These are phyloP conservation scores for Ramaria rubella DNA, from an alignment of 768 basidiomycete species.

Conservation along the genomic window DNA sequence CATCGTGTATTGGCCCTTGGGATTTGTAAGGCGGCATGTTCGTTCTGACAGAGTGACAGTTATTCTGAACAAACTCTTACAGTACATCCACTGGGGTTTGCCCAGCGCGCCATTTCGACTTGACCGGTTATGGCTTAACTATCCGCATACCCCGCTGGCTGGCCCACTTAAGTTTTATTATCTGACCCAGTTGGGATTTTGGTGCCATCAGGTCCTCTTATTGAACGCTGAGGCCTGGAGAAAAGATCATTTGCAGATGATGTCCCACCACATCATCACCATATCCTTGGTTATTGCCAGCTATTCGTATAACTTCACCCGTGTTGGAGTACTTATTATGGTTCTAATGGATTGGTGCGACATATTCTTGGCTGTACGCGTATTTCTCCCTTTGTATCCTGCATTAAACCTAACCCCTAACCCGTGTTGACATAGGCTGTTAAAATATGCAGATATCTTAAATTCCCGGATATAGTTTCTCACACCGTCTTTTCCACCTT, in stretches of 20 bases:
- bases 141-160: constrained; percentile 80
- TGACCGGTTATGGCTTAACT: constrained; percentile 63
- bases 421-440: constrained; percentile 49
- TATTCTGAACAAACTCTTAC: constrained; percentile 11
- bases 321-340: constrained; percentile 85
- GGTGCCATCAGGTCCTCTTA: constrained; percentile 85
- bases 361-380: constrained; percentile 84
- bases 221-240: constrained; percentile 88
- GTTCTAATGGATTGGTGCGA: constrained; percentile 93
- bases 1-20: constrained; percentile 64
- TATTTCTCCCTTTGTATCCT: constrained; percentile 18
- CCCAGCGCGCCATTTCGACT: constrained; percentile 63
- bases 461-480: constrained; percentile 49
- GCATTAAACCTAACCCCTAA: not conserved
- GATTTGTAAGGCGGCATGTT: constrained; percentile 62
- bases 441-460: constrained; percentile 91
- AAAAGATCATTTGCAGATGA: constrained; percentile 95
- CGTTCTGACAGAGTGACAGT: constrained; percentile 9
- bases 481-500: constrained; percentile 77
- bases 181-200: constrained; percentile 79
- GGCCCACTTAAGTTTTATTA: constrained; percentile 86
- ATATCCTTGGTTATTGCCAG: constrained; percentile 67
- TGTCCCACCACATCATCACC: constrained; percentile 91
- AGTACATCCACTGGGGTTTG: constrained; percentile 78
- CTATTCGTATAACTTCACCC: constrained; percentile 79